These are phyloP conservation scores for Eucalyptus regnans DNA, from an alignment of 345 rosid genomes.

Conservation along the genomic window DNA sequence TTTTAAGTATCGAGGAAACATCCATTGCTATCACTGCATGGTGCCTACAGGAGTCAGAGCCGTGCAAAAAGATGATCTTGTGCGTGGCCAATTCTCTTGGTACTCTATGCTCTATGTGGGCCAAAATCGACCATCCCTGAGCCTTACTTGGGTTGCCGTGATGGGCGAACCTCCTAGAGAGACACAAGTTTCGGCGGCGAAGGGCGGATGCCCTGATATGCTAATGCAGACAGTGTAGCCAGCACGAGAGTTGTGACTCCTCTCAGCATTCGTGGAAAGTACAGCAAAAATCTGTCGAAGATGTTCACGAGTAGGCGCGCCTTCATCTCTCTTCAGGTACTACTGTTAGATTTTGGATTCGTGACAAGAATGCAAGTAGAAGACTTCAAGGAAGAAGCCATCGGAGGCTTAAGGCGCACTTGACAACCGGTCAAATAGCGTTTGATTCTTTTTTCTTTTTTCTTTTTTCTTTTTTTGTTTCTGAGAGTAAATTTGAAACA, in stretches of 20 bases:
- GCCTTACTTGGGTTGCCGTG: constrained; percentile 27
- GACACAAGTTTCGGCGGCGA: constrained; percentile 23
- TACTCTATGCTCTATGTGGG: constrained; percentile 37
- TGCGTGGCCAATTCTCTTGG: constrained; percentile 19
- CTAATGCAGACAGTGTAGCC: neutral
- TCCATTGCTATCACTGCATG: neutral
- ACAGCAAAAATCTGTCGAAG: neutral
- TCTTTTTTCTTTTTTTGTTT: too few relatives aligned
- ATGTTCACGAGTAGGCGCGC: neutral
- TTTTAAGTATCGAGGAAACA: neutral
- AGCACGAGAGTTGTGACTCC: neutral
- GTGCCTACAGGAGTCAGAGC: constrained; percentile 14
- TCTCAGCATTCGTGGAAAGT: neutral
- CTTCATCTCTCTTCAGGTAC: neutral
- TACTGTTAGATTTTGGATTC: neutral
- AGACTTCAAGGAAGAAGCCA: neutral
- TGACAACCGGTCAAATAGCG: too few relatives aligned
- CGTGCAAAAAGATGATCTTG: constrained; percentile 32
- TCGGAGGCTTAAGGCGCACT: neutral
- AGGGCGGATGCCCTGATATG: constrained; percentile 24
- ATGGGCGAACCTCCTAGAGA: constrained; percentile 22
- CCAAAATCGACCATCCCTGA: constrained; percentile 42
- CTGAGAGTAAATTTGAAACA: rapidly evolving
- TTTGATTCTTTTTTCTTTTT: too few relatives aligned
- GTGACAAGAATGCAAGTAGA: neutral